Evolutionary conservation across 768 basidiomycete species (phyloP).

Genomic region (Mycena filopes): DNA sequence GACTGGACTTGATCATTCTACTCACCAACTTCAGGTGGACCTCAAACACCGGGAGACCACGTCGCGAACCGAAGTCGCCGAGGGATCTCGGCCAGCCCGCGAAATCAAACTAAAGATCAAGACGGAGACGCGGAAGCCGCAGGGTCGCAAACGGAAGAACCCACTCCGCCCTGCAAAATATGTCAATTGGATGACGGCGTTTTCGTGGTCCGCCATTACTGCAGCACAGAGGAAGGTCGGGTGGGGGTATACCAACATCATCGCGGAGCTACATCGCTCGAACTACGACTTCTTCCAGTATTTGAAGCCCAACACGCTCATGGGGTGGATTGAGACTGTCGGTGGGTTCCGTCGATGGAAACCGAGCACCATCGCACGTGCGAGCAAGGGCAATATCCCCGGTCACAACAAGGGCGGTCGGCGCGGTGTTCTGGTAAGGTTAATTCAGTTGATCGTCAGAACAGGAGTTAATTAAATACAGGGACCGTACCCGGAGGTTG

Average conservation of each 20-base stretch:
- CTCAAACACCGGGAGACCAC: slow-evolving; percentile 8
- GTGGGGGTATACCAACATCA: slow-evolving; percentile 12
- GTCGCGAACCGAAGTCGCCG: slow-evolving; percentile 5
- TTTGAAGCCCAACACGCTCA: slow-evolving; percentile 1
- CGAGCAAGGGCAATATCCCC: background rate
- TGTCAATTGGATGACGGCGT: slow-evolving; percentile 20
- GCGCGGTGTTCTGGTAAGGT: background rate
- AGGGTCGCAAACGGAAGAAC: slow-evolving; percentile 18
- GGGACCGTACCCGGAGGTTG: slow-evolving; percentile 9
- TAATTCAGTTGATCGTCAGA: slow-evolving; percentile 19
- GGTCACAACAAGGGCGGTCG: background rate
- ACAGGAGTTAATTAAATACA: slow-evolving; percentile 34
- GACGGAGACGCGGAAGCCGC: slow-evolving; percentile 1
- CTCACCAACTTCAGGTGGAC: slow-evolving; percentile 15
- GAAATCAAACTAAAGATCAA: slow-evolving; percentile 12
- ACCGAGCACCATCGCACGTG: background rate
- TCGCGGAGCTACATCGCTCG: slow-evolving; percentile 3
- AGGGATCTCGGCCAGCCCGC: slow-evolving; percentile 20
- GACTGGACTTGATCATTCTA: background rate
- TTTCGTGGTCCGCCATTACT: slow-evolving; percentile 20
- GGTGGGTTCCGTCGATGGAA: background rate
- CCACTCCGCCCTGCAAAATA: slow-evolving; percentile 16
- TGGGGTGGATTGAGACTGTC: background rate
- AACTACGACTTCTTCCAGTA: slow-evolving; percentile 21
- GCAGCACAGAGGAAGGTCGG: slow-evolving; percentile 9